phyloP scores from a whole-genome alignment of 2,329 filamentous ascomycete genomes.

The Kalmusia sp. region DNA sequence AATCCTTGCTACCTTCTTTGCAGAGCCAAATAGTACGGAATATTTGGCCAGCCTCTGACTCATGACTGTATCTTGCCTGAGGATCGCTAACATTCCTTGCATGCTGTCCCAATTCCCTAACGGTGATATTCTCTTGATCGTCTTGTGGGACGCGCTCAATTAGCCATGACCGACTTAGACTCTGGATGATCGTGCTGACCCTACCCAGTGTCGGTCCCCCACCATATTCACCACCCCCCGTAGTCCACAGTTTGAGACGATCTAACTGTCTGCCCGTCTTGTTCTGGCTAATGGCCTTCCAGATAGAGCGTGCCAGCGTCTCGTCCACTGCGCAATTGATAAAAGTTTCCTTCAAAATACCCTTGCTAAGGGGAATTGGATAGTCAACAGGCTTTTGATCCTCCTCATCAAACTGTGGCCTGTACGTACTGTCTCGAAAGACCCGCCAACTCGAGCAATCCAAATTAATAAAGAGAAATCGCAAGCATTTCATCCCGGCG shows the following conservation, averaged over 20 bases:
- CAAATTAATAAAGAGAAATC: constrained; percentile 21
- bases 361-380: constrained; percentile 7
- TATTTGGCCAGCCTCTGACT: constrained; percentile 7
- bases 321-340: constrained; percentile 31
- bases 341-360: constrained; percentile 19
- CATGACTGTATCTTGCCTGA: too few relatives aligned
- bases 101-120: constrained; percentile 23
- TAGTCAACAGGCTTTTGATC: constrained; percentile 13
- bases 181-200: constrained; percentile 3
- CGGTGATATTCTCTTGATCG: constrained; percentile 18
- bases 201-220: background rate
- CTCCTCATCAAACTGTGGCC: constrained; percentile 17
- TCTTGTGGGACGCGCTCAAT: constrained; percentile 23
- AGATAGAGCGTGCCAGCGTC: constrained; percentile 26
- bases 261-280: constrained; percentile 25
- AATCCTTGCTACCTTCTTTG: constrained; percentile 21
- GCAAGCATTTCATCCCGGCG: constrained; percentile 17
- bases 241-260: constrained; percentile 28
- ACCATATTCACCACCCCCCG: constrained; percentile 12
- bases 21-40: constrained; percentile 21
- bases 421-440: constrained; percentile 15
- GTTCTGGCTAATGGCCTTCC: constrained; percentile 17
- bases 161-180: constrained; percentile 29
- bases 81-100: constrained; percentile 10
- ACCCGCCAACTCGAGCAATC: constrained; percentile 23